Conservation (phyloP, 169 alveolate genomes). For the Eimeria praecox region DNA sequence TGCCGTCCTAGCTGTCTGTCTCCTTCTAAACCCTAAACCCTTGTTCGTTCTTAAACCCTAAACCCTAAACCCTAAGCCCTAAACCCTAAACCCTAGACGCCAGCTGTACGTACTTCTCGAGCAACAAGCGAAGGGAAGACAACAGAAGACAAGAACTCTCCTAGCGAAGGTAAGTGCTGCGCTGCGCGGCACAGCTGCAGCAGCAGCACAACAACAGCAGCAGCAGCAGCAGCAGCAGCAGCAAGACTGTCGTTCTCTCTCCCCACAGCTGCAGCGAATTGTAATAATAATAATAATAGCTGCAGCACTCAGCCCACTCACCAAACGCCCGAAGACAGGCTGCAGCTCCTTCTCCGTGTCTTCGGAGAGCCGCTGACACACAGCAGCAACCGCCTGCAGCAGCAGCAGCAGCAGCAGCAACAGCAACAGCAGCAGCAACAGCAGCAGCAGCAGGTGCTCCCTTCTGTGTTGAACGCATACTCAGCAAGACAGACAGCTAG, state of each 20-base stretch:
- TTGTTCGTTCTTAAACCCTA: no score
- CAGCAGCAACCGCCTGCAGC: conserved; percentile 62
- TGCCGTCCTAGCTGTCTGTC: background rate
- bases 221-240: conserved; percentile 44
- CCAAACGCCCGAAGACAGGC: conserved; percentile 51
- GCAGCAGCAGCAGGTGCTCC: background rate
- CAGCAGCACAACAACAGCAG: conserved; percentile 15
- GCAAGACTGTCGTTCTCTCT: background rate
- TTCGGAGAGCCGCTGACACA: conserved; percentile 53
- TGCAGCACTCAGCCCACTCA: background rate
- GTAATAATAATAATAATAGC: no score
- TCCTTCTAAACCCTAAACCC: background rate
- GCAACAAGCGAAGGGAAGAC: conserved; percentile 27
- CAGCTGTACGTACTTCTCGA: background rate
- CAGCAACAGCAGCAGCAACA: background rate
- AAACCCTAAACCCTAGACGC: background rate
- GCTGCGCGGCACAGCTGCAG: conserved; percentile 65
- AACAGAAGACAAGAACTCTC: conserved; percentile 44
- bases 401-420: background rate
- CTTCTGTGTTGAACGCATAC: background rate
- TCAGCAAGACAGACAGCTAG: conserved; percentile 1
- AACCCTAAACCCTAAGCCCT: conserved; percentile 35
- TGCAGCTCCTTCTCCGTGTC: conserved; percentile 41
- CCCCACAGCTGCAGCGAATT: no score
- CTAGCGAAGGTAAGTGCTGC: conserved; percentile 41